Evolutionary conservation across 169 alveolate species (phyloP), one percentile per base, ranked within the genome.

Genomic region (Plasmodium berghei): DNA sequence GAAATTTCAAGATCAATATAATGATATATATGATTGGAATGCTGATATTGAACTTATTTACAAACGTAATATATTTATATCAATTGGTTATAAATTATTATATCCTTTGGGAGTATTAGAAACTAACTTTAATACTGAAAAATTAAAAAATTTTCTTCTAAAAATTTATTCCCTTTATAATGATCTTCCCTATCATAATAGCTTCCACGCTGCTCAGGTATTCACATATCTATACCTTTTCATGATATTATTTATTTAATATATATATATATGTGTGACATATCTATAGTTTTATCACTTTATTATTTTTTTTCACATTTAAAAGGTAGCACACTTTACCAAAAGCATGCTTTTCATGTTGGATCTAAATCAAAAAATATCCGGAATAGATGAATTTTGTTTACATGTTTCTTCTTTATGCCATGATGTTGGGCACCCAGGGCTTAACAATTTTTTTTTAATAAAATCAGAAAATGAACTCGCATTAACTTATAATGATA

Each of bases 381-480:
- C 89, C 8, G 89, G 72, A 4, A 64, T 77, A 26, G 89, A 77
- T 16, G 89, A 77, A 18, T 77, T 77, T 46, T 77, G 89, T 28
- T 34, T 77, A 24, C 89, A 77, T 45, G 75, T 77, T 26, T 62
- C 89, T 22, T 77, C 98, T 2, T 92, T 97, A 34, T 98, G 97
- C 14, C 99, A 97, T 72, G 99, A 97, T 72, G 98, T 95, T 5
- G 99, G 99, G 5, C 99, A 97, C 71, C 98, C 98, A 8, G 98
- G 97, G 0, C 73, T 96, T 46, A 97, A 95, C 72, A 97, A 96
- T 69, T 92, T 92, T 10, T 96, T 95, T 64, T 88, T 96, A n/a
- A 90, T 94, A 20, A 88, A 93, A 34, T 95, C 97, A 18, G 92
- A 92, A 58, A 95, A 93, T 56, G 93, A 96, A 34, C 71, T 96